phyloP scores from a whole-genome alignment of 1,284 basidiomycete species.

The Puccinia hordei region DNA sequence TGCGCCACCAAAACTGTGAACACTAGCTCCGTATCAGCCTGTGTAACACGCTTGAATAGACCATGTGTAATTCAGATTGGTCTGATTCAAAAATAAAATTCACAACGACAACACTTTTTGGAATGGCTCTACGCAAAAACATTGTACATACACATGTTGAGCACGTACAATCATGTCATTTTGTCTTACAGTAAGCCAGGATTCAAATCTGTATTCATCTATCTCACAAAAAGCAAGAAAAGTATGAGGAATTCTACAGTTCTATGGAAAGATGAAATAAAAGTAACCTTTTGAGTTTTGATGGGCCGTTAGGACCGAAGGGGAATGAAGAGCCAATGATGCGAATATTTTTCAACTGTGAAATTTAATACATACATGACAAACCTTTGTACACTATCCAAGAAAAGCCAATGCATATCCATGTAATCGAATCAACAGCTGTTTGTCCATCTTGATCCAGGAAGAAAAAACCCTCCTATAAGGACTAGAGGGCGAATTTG shows the following conservation, averaged over 20 bases:
- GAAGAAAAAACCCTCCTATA: background rate
- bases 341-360: background rate
- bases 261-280: background rate
- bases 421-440: background rate
- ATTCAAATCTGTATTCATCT: background rate
- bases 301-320: background rate
- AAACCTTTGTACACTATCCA: background rate
- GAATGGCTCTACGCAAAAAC: no score
- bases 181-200: background rate
- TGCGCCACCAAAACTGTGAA: no score
- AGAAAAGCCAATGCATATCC: background rate
- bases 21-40: no score
- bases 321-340: background rate
- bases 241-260: background rate
- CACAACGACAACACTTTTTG: no score
- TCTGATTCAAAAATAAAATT: no score
- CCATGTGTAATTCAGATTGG: no score
- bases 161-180: background rate
- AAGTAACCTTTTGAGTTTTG: background rate
- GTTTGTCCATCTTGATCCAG: background rate
- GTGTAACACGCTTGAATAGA: no score
- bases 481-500: background rate
- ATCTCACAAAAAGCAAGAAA: background rate
- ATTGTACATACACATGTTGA: background rate
- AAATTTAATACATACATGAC: background rate